Base-by-base conservation (phyloP, 139 green algal genomes). In the Coelastrella sp. region DNA sequence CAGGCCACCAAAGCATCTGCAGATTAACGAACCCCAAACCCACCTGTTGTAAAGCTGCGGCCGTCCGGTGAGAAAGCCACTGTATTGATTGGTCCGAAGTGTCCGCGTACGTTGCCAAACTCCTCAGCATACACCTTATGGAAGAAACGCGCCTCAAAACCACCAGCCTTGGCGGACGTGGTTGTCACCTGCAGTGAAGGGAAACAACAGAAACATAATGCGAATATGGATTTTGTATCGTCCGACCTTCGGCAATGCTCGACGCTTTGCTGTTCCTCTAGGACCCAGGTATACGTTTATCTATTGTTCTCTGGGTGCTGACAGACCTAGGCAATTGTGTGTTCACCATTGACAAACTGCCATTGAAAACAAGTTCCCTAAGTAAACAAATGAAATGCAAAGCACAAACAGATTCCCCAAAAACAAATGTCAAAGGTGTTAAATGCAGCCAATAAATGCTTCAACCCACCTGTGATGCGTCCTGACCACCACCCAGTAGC, bases 71-170 rank as follows among this genome's bases (percentile, higher is more conserved):
- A 87, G 93, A 99, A 99, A 4, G 98, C 96, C 3, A 99, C 92
- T 82, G 95, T 95, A 93, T 99, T 99, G 93, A 99, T 97, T 66
- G 98, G 98, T 0, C 98, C 98, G 90, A 99, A 99, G 91, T 99
- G 98, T 0, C 98, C 98, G n/a, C 97, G 93, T 60, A 99, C 97
- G 56, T 95, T 95, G 20, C 97, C 98, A 94, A 99, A 98, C 95
- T 99, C 97, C 88, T 99, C 98, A 71, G 73, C 59, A 68, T 89
- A 89, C 7, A 92, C 78, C 95, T 99, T 99, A 94, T 99, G 97
- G 95, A 97, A 99, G 92, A 99, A 99, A 64, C 96, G 93, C 3
- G 96, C 93, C 94, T 99, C 97, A 89, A 99, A 99, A 66, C 97
- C 95, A 85, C 98, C 98, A 5, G 97, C 97, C 86, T 96, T 95